These are phyloP conservation scores for Saccharomycopsis malanga DNA, from an alignment of 805 yeast genomes.

Conservation along the genomic window DNA sequence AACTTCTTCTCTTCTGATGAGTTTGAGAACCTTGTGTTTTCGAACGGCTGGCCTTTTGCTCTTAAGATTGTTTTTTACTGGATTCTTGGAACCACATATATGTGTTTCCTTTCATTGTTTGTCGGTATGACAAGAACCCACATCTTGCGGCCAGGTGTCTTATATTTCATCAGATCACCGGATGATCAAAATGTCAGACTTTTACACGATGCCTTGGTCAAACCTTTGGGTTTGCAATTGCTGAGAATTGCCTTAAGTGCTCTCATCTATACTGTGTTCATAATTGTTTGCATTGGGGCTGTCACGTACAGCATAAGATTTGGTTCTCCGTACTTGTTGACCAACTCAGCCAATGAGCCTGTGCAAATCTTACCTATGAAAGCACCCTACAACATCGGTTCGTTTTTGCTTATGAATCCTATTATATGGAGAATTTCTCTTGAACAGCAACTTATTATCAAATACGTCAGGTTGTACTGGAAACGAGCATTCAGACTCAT, in stretches of 20 bases:
- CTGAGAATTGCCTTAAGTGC: slow-evolving; percentile 68
- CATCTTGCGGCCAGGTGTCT: slow-evolving; percentile 79
- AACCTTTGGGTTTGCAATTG: slow-evolving; percentile 66
- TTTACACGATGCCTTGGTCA: slow-evolving; percentile 77
- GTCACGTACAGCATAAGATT: slow-evolving; percentile 46
- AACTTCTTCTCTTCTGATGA: slow-evolving; percentile 8
- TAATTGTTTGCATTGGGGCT: slow-evolving; percentile 66
- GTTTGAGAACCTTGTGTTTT: not conserved
- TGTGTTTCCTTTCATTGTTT: slow-evolving; percentile 80
- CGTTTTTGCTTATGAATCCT: slow-evolving; percentile 13
- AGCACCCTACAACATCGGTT: not conserved
- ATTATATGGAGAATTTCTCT: slow-evolving; percentile 6
- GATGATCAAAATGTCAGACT: slow-evolving; percentile 88
- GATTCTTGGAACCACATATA: slow-evolving; percentile 74
- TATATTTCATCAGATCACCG: slow-evolving; percentile 87
- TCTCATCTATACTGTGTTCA: slow-evolving; percentile 64
- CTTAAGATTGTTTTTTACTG: slow-evolving; percentile 35
- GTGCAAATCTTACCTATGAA: slow-evolving; percentile 24
- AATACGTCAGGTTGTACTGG: slow-evolving; percentile 53
- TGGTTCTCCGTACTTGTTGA: slow-evolving; percentile 27
- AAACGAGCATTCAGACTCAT: slow-evolving; percentile 45
- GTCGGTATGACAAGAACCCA: slow-evolving; percentile 73
- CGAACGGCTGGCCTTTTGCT: not conserved
- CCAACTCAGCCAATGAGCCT: slow-evolving; percentile 22
- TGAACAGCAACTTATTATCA: slow-evolving; percentile 24